A percentile compares a stretch with the other conserved stretches of the same genome.
Conservation (phyloP, 1,284 basidiomycete species). For the Naganishia liquefaciens region DNA sequence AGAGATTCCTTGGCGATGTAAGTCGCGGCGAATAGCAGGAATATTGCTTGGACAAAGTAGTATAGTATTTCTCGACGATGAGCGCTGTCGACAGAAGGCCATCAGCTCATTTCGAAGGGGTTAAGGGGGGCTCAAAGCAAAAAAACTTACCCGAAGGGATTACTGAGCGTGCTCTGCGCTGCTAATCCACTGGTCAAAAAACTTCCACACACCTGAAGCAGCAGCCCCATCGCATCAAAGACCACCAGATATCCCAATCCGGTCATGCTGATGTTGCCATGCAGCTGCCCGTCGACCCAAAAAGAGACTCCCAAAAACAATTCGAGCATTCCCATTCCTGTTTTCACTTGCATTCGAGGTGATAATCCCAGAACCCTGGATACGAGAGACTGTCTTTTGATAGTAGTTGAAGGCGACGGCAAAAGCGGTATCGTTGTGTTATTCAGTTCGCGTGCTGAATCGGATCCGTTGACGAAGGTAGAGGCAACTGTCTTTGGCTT, state of each 20-base stretch:
- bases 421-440: constrained; percentile 38
- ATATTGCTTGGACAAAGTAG: constrained; percentile 84
- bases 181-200: constrained; percentile 40
- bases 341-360: constrained; percentile 49
- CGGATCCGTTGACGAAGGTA: constrained; percentile 26
- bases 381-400: constrained; percentile 38
- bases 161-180: constrained; percentile 48
- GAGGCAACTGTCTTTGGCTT: constrained; percentile 35
- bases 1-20: constrained; percentile 93
- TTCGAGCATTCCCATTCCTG: constrained; percentile 55
- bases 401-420: constrained; percentile 39
- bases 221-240: constrained; percentile 84
- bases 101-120: neutral
- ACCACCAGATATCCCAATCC: constrained; percentile 94
- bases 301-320: constrained; percentile 60
- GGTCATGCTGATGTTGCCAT: constrained; percentile 81
- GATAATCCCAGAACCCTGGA: constrained; percentile 45
- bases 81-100: constrained; percentile 58
- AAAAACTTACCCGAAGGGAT: constrained; percentile 70
- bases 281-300: constrained; percentile 90
- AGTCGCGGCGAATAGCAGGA: constrained; percentile 83
- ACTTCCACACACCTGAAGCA: constrained; percentile 60
- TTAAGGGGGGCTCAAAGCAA: neutral
- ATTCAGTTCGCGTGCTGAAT: constrained; percentile 36
- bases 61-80: constrained; percentile 73